These are phyloP conservation scores for Triglochin maritima DNA, from an alignment of 106 monocot genomes.

Conservation along the genomic window DNA sequence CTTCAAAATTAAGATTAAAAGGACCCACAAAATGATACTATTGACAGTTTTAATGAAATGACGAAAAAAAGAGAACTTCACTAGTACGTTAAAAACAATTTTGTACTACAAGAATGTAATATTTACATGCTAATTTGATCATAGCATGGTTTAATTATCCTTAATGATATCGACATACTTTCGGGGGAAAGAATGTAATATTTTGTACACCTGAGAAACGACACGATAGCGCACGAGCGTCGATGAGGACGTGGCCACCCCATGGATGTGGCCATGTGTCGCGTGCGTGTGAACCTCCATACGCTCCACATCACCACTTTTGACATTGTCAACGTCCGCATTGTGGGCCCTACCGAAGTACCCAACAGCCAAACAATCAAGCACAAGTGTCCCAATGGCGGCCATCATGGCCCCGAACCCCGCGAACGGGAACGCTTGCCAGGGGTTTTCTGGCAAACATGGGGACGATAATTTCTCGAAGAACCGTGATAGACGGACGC, in stretches of 20 bases:
- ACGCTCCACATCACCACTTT: neutral
- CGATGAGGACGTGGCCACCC: neutral
- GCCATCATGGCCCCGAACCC: constrained; percentile 33
- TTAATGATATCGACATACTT: too few species aligned
- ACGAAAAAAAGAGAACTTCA: too few species aligned
- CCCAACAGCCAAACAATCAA: constrained; percentile 35
- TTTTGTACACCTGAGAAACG: constrained; percentile 31
- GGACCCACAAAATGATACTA: too few species aligned
- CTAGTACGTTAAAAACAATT: too few species aligned
- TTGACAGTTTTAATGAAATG: too few species aligned
- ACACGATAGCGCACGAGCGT: constrained; percentile 33
- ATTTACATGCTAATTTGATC: too few species aligned
- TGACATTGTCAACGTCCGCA: neutral
- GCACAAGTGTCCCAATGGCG: constrained; percentile 30
- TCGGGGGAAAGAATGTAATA: neutral
- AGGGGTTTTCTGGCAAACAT: constrained; percentile 22
- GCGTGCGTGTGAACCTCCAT: constrained; percentile 22
- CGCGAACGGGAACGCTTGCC: constrained; percentile 36
- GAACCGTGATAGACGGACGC: too few species aligned
- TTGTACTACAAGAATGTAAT: too few species aligned
- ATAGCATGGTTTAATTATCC: too few species aligned
- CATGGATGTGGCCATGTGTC: constrained; percentile 31
- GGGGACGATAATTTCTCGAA: constrained; percentile 15
- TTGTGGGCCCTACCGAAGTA: constrained; percentile 20
- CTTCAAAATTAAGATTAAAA: too few species aligned